Percentiles rank a stretch among this genome's conserved stretches.
These are phyloP conservation scores for Lecanicillium sp. DNA, from an alignment of 2,329 filamentous ascomycete genomes.

Conservation along the genomic window DNA sequence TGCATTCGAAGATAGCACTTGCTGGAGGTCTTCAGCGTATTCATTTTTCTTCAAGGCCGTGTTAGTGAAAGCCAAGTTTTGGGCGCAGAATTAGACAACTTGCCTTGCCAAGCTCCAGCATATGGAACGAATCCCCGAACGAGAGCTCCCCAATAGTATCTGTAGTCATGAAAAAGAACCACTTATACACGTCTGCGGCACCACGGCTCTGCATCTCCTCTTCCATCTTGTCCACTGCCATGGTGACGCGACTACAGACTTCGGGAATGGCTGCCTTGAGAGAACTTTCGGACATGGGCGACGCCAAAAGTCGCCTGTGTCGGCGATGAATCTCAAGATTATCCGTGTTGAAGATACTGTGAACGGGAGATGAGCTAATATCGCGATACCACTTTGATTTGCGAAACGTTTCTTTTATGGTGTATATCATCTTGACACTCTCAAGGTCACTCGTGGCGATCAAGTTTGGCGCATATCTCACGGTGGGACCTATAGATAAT, in stretches of 20 bases:
- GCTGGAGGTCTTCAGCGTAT: too few species aligned
- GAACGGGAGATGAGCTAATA: neutral
- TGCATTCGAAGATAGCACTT: too few species aligned
- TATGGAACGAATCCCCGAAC: slow-evolving; percentile 17
- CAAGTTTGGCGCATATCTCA: slow-evolving; percentile 4
- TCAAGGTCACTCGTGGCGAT: slow-evolving; percentile 3
- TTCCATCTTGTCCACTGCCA: slow-evolving; percentile 13
- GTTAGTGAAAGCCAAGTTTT: too few species aligned
- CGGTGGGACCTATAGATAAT: slow-evolving; percentile 2
- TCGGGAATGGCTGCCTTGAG: slow-evolving; percentile 4
- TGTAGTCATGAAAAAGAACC: slow-evolving; percentile 18
- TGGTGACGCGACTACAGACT: slow-evolving; percentile 12
- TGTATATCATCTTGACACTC: slow-evolving; percentile 4
- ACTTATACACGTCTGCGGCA: slow-evolving; percentile 13
- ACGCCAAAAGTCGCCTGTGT: slow-evolving; percentile 3
- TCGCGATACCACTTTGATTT: slow-evolving; percentile 5
- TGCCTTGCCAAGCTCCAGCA: slow-evolving; percentile 5
- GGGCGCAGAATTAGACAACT: neutral
- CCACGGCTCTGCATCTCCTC: slow-evolving; percentile 10
- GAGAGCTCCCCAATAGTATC: slow-evolving; percentile 18
- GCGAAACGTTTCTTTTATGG: slow-evolving; percentile 6
- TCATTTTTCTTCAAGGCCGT: too few species aligned
- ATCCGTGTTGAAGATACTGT: slow-evolving; percentile 5
- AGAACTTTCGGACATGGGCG: slow-evolving; percentile 3
- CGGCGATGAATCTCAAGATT: slow-evolving; percentile 2